A percentile compares a stretch with the other conserved stretches of the same genome.
These are phyloP conservation scores for Schizochytrium sp. DNA, from an alignment of 108 stramenopile genomes.

Conservation along the genomic window DNA sequence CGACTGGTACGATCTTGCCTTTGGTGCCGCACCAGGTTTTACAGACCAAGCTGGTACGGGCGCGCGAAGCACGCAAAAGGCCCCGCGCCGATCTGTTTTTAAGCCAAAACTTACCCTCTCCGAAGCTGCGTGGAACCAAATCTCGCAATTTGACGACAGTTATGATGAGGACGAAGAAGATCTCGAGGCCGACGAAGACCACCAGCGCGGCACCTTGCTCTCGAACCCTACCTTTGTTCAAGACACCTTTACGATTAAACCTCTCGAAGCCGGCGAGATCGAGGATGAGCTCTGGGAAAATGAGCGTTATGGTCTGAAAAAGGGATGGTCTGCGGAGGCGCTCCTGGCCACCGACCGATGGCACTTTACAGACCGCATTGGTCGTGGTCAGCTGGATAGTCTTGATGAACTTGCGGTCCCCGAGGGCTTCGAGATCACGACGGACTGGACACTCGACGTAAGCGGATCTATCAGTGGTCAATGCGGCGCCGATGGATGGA, in stretches of 20 bases:
- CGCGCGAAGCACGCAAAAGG: not conserved
- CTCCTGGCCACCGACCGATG: not conserved
- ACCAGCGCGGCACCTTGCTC: not conserved
- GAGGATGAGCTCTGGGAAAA: slow-evolving; percentile 15
- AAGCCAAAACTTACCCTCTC: not conserved
- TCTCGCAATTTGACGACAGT: not conserved
- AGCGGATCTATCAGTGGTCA: not conserved
- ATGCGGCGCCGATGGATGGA: not conserved
- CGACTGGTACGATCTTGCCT: not conserved
- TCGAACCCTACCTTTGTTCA: not conserved
- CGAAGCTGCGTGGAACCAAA: not conserved
- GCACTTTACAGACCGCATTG: not conserved
- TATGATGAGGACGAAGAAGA: not conserved
- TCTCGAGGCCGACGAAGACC: not conserved
- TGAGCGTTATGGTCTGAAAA: not conserved
- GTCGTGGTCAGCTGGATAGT: not conserved
- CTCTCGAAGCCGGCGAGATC: not conserved
- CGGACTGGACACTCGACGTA: not conserved
- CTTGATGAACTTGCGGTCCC: not conserved
- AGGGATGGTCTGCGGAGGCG: not conserved
- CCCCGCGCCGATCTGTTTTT: not conserved
- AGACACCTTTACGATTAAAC: not conserved
- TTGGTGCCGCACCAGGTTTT: not conserved
- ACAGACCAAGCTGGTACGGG: too few relatives aligned
- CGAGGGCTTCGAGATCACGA: not conserved